Evolutionary conservation across 176 grass and related monocot species (phyloP), one percentile per base, ranked within the genome.

Genomic region (Carex pumila): DNA sequence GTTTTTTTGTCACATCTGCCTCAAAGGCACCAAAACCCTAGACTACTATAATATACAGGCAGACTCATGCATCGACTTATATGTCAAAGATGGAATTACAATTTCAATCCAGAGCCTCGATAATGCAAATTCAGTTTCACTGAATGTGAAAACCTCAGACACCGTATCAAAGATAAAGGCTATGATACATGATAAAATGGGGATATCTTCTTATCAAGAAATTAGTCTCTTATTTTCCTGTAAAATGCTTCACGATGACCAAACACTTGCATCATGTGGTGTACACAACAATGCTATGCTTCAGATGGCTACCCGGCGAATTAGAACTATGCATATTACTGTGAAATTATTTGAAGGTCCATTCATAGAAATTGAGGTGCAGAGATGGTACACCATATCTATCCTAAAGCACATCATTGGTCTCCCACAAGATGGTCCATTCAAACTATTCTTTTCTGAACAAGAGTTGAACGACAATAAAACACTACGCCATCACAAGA

Each of bases 11-110:
- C 8, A 0, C n/a, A 12, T 10, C 2, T 10, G 3, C 61, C 61
- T 64, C 11, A 29, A 30, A 30, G 19, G 61, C 61, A 64, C 1
- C 61, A 3, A 30, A 64, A 64, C 61, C 9, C 22, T 64, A 3
- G 61, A 12, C 2, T 30, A 64, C 19, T 80, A 69, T 61, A 81
- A 86, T 14, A 54, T 86, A 17, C 8, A 45, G 5, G 4, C n/a
- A 5, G 61, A 86, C 17, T 80, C 85, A 17, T 80, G 54, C 62
- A 80, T 86, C 22, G 66, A 71, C 47, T 61, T 86, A 30, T 86
- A 86, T 43, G 60, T 81, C 19, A 61, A 1, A 53, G 75, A 86
- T 59, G 76, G 17, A 29, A 86, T 86, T 30, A 49, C 64, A 22
- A 71, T 86, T 25, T 45, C 57, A 15, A 79, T 86, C 14, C 66